Conservation (phyloP, 768 basidiomycete genomes). For the Terana coerulea region DNA sequence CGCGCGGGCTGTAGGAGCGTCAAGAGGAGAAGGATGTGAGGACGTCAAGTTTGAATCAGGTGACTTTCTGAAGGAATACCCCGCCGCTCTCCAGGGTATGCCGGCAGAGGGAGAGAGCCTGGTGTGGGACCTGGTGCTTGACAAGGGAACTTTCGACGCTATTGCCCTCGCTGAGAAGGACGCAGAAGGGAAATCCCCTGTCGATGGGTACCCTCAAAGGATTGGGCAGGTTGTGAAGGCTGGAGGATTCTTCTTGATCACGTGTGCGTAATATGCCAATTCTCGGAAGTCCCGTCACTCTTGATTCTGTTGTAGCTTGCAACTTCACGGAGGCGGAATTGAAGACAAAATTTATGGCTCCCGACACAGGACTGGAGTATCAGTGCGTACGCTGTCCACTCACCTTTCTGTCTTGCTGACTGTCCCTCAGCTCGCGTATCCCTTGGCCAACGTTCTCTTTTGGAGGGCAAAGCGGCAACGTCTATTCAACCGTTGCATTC, state of each 20-base stretch:
- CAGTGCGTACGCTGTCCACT: conserved; percentile 42
- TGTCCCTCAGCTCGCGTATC: conserved; percentile 55
- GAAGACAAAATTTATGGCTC: conserved; percentile 44
- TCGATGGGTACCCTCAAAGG: conserved; percentile 55
- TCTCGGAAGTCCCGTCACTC: background rate
- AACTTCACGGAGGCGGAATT: conserved; percentile 84
- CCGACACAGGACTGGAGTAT: conserved; percentile 50
- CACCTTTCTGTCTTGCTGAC: background rate
- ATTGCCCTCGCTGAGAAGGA: conserved; percentile 70
- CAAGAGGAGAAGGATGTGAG: conserved; percentile 29
- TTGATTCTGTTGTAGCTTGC: conserved; percentile 40
- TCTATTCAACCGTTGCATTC: conserved; percentile 71
- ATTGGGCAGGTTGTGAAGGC: conserved; percentile 55
- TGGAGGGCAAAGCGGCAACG: conserved; percentile 73
- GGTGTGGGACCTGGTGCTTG: conserved; percentile 74
- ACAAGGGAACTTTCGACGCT: conserved; percentile 90
- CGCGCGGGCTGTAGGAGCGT: conserved; percentile 48
- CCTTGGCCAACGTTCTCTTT: conserved; percentile 71
- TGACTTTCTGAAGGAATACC: conserved; percentile 62
- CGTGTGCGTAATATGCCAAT: conserved; percentile 47
- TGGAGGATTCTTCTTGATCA: conserved; percentile 72
- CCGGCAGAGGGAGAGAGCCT: conserved; percentile 11
- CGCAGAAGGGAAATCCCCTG: conserved; percentile 46
- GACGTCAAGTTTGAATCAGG: conserved; percentile 53
- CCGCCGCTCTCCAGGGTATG: conserved; percentile 28